Base-by-base conservation (phyloP, 1,284 basidiomycete genomes). In the Cutaneotrichosporon sp. region DNA sequence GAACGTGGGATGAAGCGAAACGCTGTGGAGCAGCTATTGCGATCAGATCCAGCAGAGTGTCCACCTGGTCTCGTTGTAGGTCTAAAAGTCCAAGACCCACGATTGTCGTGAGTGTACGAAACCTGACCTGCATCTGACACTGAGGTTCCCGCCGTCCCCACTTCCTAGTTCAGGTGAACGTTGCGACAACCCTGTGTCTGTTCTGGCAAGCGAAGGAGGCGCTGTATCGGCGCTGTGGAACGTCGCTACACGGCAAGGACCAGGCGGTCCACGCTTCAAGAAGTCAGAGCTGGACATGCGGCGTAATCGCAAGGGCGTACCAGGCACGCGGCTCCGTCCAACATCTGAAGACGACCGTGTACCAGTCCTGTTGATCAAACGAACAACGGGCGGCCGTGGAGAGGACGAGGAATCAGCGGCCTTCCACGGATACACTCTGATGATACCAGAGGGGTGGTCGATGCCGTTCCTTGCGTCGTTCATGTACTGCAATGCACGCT, bases 391-490 rank as follows among this genome's bases (percentile, higher is more conserved):
- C 20, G 74, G 18, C 41, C 21, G 37, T 0, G 36, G 34, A 1
- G 15, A 22, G 1, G 49, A 50, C 3, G 26, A 55, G 1, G 48
- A 47, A 4, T 35, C 37, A 3, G 42, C 57, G 1, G 52, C 79
- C 0, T 76, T 89, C 33, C 83, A 91, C 62, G 90, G 90, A 34
- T 94, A 86, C 85, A 89, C 84, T 2, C 75, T 97, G 5, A 77
- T 93, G 22, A 72, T 93, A 30, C 91, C 92, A 1, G 78, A 82
- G 1, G 88, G 88, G 9, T 97, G 90, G 90, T 80, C 81, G 1
- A 91, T 90, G 85, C 79, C 90, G 1, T 88, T 96, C 73, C 83
- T 89, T 57, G 80, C 80, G 22, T 91, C 90, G 0, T 80, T 97
- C 39, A 79, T 81, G 8, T 84, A 84, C 71, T 89, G 90, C 1